Evolutionary conservation across 2,329 filamentous ascomycete genomes (phyloP).

Genomic region (Zymoseptoria tritici): DNA sequence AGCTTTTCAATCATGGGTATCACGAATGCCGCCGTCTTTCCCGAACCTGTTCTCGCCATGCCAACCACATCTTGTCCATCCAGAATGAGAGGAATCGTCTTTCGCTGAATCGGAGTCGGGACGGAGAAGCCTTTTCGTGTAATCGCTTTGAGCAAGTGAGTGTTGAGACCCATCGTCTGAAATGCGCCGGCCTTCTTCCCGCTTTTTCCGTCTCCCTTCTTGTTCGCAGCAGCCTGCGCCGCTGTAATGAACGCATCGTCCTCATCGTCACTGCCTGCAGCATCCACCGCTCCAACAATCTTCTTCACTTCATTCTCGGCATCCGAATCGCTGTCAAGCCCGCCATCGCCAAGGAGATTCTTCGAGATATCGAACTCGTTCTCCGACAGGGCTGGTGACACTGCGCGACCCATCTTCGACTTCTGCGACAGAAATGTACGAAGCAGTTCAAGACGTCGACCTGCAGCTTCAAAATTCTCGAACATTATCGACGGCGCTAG

Average conservation of each 20-base stretch:
- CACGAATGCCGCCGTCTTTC: constrained; percentile 96
- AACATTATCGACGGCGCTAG: neutral
- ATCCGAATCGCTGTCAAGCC: constrained; percentile 46
- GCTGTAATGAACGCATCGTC: constrained; percentile 87
- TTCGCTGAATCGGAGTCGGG: constrained; percentile 94
- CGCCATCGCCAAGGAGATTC: constrained; percentile 57
- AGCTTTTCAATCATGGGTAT: constrained; percentile 96
- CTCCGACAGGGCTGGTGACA: constrained; percentile 79
- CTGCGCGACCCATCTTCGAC: constrained; percentile 40
- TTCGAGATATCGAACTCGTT: constrained; percentile 84
- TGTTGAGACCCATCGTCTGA: constrained; percentile 85
- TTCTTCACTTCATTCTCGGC: constrained; percentile 4
- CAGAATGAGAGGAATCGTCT: constrained; percentile 86
- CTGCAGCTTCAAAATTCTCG: neutral
- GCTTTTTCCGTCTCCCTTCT: constrained; percentile 73
- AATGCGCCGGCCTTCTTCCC: constrained; percentile 96
- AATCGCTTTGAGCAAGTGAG: constrained; percentile 81
- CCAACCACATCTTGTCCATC: constrained; percentile 93
- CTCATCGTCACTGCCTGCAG: constrained; percentile 35
- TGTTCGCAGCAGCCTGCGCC: constrained; percentile 77
- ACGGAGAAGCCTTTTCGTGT: constrained; percentile 90
- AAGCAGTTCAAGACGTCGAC: neutral
- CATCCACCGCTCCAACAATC: constrained; percentile 4
- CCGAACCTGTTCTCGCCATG: constrained; percentile 97
- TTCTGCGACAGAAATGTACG: neutral